Percentiles rank a stretch among this genome's conserved stretches.
Evolutionary conservation across 768 basidiomycete genomes (phyloP).

Genomic region (Lactarius indigo): DNA sequence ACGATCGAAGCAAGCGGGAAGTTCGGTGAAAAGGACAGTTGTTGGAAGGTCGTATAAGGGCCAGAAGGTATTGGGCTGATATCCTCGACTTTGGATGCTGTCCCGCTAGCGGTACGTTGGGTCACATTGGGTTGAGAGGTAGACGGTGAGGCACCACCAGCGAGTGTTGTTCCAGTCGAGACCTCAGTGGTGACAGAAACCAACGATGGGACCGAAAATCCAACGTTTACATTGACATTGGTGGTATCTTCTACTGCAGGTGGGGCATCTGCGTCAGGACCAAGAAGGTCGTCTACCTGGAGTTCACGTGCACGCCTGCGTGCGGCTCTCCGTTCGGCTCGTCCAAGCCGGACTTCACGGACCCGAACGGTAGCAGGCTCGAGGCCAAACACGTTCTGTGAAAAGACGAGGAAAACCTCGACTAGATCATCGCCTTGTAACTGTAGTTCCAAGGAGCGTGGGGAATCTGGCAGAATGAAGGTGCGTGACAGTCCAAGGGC

Average conservation of each 20-base stretch:
- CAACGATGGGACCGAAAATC: conserved; percentile 57
- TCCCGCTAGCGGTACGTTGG: conserved; percentile 27
- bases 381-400: conserved; percentile 87
- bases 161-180: conserved; percentile 39
- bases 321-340: conserved; percentile 82
- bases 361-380: conserved; percentile 92
- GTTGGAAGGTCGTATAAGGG: conserved; percentile 90
- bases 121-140: conserved; percentile 27
- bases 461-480: conserved; percentile 89
- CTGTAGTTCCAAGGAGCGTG: conserved; percentile 80
- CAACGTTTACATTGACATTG: conserved; percentile 38
- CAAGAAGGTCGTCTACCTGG: conserved; percentile 46
- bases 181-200: conserved; percentile 35
- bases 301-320: conserved; percentile 73
- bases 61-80: conserved; percentile 65
- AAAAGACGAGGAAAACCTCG: conserved; percentile 87
- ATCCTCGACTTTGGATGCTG: conserved; percentile 57
- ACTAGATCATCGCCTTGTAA: conserved; percentile 91
- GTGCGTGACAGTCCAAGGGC: conserved; percentile 88
- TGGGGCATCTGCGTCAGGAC: conserved; percentile 42
- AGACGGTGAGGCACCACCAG: conserved; percentile 17
- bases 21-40: conserved; percentile 77
- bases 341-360: conserved; percentile 88
- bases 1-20: conserved; percentile 88
- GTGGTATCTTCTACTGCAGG: conserved; percentile 49